Base-by-base conservation (phyloP, 331 rosid genomes). In the Spiraea crenata region DNA sequence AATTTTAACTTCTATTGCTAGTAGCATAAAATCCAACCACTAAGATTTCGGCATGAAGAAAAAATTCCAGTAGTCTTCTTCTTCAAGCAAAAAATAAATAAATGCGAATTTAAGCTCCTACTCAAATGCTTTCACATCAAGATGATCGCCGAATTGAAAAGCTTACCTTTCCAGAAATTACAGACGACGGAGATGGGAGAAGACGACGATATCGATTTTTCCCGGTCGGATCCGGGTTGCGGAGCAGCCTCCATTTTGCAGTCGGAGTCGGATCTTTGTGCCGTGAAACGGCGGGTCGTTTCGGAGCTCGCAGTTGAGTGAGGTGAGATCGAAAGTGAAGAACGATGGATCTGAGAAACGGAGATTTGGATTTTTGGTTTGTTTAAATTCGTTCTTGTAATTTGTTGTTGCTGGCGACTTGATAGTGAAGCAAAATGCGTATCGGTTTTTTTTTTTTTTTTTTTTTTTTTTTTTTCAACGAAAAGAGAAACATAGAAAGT, bases 141-240 rank as follows among this genome's bases (percentile, higher is more conserved):
- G 57, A 54, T 48, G 3, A 31, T 40, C 12, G 61, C 4, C n/a
- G 12, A 12, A 47, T 14, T 38, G 10, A 70, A 59, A 38, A 9
- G 41, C 31, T 25, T 83, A 93, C 98, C 98, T 87, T 88, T 87
- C 98, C 98, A 93, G 93, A 84, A 85, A 68, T 74, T 78, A 77
- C 88, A 78, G 77, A 93, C 90, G 65, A 85, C 87, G 56, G 97
- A 78, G 75, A 86, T 77, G 63, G 98, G 93, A 82, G 97, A 90
- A 75, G 87, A 62, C 4, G 96, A 66, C 6, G 93, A 60, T 73
- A 55, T 82, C 57, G 92, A 51, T 82, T 86, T 92, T 78, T 90
- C 97, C 50, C 96, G 79, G 48, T 87, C 97, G 77, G 90, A 81
- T 89, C 96, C 98, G 70, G 70, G 75, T 70, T 75, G 86, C 51